Conservation (phyloP, 768 basidiomycete genomes). For the Leccinum incarnatum region DNA sequence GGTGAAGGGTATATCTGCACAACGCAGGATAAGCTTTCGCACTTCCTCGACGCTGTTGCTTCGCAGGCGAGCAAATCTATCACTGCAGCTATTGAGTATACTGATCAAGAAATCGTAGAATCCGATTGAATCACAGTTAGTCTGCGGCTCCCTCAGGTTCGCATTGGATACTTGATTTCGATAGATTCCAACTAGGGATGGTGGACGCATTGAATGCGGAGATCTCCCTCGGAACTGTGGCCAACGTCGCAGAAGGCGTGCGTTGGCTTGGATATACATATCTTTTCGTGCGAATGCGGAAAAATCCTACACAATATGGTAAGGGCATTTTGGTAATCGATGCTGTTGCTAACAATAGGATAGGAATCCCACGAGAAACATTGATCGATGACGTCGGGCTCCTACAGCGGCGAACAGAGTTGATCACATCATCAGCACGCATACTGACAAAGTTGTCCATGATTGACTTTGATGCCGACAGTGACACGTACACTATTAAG, state of each 20-base stretch:
- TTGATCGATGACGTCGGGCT: slow-evolving; percentile 71
- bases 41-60: slow-evolving; percentile 85
- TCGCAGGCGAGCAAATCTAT: slow-evolving; percentile 59
- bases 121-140: slow-evolving; percentile 94
- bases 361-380: slow-evolving; percentile 74
- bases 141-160: background rate
- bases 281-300: slow-evolving; percentile 90
- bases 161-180: slow-evolving; percentile 1
- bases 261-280: slow-evolving; percentile 98
- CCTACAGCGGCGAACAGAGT: slow-evolving; percentile 61
- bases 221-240: slow-evolving; percentile 90
- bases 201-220: slow-evolving; percentile 94
- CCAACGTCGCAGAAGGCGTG: slow-evolving; percentile 80
- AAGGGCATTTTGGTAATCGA: slow-evolving; percentile 6
- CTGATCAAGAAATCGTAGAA: slow-evolving; percentile 45
- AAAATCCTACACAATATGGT: slow-evolving; percentile 89
- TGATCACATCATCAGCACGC: slow-evolving; percentile 65
- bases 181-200: slow-evolving; percentile 78
- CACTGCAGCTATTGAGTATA: background rate
- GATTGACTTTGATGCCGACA: slow-evolving; percentile 69
- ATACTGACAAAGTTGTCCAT: slow-evolving; percentile 70
- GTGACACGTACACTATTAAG: slow-evolving; percentile 66
- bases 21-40: slow-evolving; percentile 85
- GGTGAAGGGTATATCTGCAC: slow-evolving; percentile 98
- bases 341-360: background rate